A percentile compares a stretch with the other conserved stretches of the same genome.
Evolutionary conservation across 768 basidiomycete genomes (phyloP).

Genomic region (Rhodosporidiobolus sp.): DNA sequence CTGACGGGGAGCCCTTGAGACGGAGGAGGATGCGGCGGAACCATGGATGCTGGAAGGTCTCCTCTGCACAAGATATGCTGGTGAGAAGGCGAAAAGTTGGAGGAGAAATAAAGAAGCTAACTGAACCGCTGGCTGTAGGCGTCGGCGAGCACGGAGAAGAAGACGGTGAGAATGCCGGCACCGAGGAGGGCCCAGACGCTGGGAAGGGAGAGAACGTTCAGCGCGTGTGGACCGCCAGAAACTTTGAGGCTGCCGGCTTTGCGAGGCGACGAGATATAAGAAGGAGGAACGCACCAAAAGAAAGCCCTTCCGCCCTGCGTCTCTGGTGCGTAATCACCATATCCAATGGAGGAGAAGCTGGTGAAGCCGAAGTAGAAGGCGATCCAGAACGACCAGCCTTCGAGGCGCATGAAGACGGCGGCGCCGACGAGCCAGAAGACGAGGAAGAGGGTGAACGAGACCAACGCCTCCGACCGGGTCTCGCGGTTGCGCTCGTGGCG

Average conservation of each 20-base stretch:
- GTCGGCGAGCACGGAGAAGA: constrained; percentile 34
- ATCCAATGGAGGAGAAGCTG: constrained; percentile 21
- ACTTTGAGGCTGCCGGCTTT: neutral
- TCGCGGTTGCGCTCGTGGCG: constrained; percentile 13
- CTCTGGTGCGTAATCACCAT: constrained; percentile 18
- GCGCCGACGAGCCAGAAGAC: constrained; percentile 28
- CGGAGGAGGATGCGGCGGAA: neutral
- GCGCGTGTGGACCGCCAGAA: no score
- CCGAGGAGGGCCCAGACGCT: constrained; percentile 13
- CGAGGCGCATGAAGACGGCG: constrained; percentile 3
- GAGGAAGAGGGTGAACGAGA: constrained; percentile 10
- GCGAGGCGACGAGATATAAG: neutral
- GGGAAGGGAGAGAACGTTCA: neutral
- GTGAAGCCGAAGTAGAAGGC: constrained; percentile 22
- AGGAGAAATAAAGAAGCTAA: neutral
- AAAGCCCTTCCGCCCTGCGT: constrained; percentile 34
- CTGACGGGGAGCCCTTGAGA: neutral
- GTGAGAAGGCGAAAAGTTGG: neutral
- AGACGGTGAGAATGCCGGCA: constrained; percentile 22
- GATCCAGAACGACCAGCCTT: constrained; percentile 21
- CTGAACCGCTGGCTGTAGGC: constrained; percentile 18
- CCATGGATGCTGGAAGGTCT: constrained; percentile 22
- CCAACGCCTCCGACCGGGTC: constrained; percentile 24
- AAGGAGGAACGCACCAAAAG: constrained; percentile 19
- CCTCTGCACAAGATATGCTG: neutral